Base-by-base conservation (phyloP, 768 basidiomycete genomes). In the Trametes elegans region DNA sequence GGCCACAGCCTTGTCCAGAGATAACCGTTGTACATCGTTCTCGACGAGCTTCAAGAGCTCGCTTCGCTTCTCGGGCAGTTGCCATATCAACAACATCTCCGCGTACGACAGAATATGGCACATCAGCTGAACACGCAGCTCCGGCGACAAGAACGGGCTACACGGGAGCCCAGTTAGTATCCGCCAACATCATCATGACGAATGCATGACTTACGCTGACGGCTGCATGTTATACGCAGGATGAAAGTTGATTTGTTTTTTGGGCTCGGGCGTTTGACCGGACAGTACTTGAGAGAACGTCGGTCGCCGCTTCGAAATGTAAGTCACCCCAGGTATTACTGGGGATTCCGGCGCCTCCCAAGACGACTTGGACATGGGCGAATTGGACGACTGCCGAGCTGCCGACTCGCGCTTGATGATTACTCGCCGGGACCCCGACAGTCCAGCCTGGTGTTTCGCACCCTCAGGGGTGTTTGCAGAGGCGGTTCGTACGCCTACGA, bases 1-100 rank as follows among this genome's bases (percentile, higher is more conserved):
- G 50, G 49, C 32, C 26, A 63, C 65, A 28, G 63, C 34, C 32
- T 39, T 40, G 51, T 65, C 59, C 57, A 70, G 11, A 60, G 65
- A 2, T 49, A 63, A 57, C 32, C 59, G 27, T 47, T 58, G 47
- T 53, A 63, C 24, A 53, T 66, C 64, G 39, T 63, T 68, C 57
- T 74, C 75, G 19, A 85, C 76, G n/a, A 80, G 75, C 59, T 89
- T 89, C 53, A 93, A 70, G 1, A 93, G 75, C 59, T 91, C 89
- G 16, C 85, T 70, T 3, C 91, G 81, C 65, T 90, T 88, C 35
- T 82, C 76, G 61, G 80, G 73, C 48, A 91, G 67, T 58, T 82
- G 72, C 93, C 92, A 94, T 39, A 84, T 73, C 59, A 83, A 82
- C 21, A 94, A 73, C 58, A 87, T 71, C 52, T 93, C 89, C 6